A percentile compares a stretch with the other conserved stretches of the same genome.
Evolutionary conservation across 192 early-diverging fungal species (phyloP).

Genomic region (Geranomyces michiganensis): DNA sequence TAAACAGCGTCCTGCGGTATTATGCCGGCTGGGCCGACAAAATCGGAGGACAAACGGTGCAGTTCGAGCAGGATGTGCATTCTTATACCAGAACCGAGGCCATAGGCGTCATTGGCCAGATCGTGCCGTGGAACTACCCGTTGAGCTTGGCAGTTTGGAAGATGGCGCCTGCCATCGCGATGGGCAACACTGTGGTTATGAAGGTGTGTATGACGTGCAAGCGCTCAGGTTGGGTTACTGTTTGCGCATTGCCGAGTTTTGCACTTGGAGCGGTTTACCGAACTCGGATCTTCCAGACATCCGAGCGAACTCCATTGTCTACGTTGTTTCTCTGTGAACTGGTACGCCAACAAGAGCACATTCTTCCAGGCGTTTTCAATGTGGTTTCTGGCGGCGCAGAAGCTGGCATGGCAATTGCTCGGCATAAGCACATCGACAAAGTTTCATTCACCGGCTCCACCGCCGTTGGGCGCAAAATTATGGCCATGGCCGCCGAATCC

Average conservation of each 20-base stretch:
- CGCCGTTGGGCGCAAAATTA: conserved; percentile 32
- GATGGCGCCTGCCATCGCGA: conserved; percentile 41
- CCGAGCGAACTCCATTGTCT: conserved; percentile 41
- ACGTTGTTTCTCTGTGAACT: conserved; percentile 43
- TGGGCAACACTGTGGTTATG: conserved; percentile 37
- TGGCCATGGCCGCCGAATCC: conserved; percentile 33
- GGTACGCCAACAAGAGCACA: conserved; percentile 26
- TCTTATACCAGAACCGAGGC: conserved; percentile 35
- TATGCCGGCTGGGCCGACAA: conserved; percentile 40
- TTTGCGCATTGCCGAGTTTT: no score
- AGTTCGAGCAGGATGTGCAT: conserved; percentile 18
- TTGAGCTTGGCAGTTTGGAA: conserved; percentile 35
- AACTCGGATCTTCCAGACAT: conserved; percentile 21
- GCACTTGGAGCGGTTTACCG: no score
- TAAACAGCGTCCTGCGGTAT: conserved; percentile 35
- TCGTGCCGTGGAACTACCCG: conserved; percentile 34
- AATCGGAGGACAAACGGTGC: conserved; percentile 23
- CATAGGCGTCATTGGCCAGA: conserved; percentile 35
- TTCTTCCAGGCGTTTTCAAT: conserved; percentile 53
- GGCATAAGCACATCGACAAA: conserved; percentile 40
- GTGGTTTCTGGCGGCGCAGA: conserved; percentile 44
- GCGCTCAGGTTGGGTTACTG: no score
- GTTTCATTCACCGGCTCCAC: conserved; percentile 49
- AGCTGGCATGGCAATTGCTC: conserved; percentile 44
- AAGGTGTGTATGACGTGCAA: conserved; percentile 15